Base-by-base conservation (phyloP, 1,284 basidiomycete species). In the Apiotrichum brassicae region DNA sequence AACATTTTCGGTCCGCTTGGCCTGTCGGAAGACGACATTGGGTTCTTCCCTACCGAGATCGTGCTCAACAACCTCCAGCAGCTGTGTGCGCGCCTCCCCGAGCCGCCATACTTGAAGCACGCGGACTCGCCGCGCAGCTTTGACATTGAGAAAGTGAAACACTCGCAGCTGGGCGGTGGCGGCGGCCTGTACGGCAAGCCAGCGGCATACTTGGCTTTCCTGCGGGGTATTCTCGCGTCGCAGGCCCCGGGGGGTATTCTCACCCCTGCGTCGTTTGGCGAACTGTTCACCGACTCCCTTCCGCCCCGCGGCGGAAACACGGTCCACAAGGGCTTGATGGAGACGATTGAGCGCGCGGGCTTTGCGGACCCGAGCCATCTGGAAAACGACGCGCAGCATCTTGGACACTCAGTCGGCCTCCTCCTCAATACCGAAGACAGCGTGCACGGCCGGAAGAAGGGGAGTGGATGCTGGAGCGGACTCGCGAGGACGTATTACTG, bases 161-260 rank as follows among this genome's bases (percentile, higher is more conserved):
- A 30, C 20, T 25, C 28, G n/a, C 41, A 59, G 33, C 52, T 61
- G 22, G 35, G 47, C 9, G 68, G 68, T 16, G 68, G 66, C 23
- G 66, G 50, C 14, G 68, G 68, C 3, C 46, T 69, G 25, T 60
- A 58, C 47, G 66, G 67, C 13, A 68, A 63, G 0, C 48, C 59
- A 0, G 51, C 41, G 32, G 64, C 64, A 26, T 69, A 66, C 46
- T 57, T 69, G 12, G 40, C 48, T 1, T 58, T 68, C 47, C 53
- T 68, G 12, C 59, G 59, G 28, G 56, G 46, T 18, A 38, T 71
- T n/a, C 58, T 71, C 12, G 46, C 48, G 16, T 58, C 50, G 20
- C 35, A 47, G 19, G 22, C 38, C 6, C 46, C 8, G 46, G 43
- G 46, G 22, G 43, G 45, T 6, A 39, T 68, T 14, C 34, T 67